Evolutionary conservation across 1,284 basidiomycete genomes (phyloP).

Genomic region (Hemileia vastatrix): DNA sequence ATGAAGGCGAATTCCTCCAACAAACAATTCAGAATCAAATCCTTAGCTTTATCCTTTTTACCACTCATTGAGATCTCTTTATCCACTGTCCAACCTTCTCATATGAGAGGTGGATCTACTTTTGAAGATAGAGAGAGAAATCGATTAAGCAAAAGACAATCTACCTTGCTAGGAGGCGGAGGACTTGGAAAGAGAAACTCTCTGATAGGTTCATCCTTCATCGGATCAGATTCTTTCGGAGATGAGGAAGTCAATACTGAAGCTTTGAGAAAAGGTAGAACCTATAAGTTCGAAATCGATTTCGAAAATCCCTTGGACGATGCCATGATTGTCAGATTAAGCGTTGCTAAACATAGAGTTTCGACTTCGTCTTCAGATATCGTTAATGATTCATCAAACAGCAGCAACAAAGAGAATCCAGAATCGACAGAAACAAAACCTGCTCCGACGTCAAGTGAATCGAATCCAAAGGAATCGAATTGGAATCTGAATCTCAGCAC

Average conservation of each 20-base stretch:
- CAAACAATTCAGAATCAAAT: constrained; percentile 96
- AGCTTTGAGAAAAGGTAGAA: constrained; percentile 58
- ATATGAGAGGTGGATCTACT: background rate
- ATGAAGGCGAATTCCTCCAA: constrained; percentile 83
- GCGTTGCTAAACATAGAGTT: constrained; percentile 56
- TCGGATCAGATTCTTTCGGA: constrained; percentile 2
- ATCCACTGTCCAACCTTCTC: background rate
- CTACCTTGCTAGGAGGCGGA: background rate
- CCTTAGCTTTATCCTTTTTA: constrained; percentile 83
- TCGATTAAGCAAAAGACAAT: background rate
- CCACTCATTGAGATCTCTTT: constrained; percentile 57
- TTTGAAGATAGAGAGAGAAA: background rate
- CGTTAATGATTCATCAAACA: constrained; percentile 43
- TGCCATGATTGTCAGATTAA: constrained; percentile 72
- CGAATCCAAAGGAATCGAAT: background rate
- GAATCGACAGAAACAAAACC: background rate
- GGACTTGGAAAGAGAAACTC: background rate
- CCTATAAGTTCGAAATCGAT: constrained; percentile 74
- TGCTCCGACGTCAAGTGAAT: background rate
- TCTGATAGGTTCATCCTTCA: background rate
- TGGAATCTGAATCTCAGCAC: constrained; percentile 58
- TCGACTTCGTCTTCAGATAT: constrained; percentile 25
- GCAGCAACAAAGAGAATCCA: background rate
- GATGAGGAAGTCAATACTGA: constrained; percentile 30
- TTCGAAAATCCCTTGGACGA: constrained; percentile 91